phyloP scores from a whole-genome alignment of 768 basidiomycete species.

The Pisolithus tinctorius region DNA sequence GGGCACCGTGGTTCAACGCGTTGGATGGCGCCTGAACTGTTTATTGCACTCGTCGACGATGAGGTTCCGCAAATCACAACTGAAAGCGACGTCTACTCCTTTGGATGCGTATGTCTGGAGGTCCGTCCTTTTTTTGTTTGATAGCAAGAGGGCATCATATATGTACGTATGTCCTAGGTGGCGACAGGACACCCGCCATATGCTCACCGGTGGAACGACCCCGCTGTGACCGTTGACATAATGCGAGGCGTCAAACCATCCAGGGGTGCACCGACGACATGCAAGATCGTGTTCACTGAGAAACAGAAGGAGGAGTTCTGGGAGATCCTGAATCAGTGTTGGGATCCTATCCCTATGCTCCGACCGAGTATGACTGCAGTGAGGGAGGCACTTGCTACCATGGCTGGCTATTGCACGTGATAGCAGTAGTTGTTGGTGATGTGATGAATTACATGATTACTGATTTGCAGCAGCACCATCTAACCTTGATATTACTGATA shows the following conservation, averaged over 20 bases:
- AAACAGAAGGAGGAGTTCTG: slow-evolving; percentile 34
- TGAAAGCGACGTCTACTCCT: slow-evolving; percentile 54
- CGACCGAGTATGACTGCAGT: slow-evolving; percentile 41
- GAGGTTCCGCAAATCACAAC: slow-evolving; percentile 41
- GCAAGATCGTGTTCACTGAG: slow-evolving; percentile 10
- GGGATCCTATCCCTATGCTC: slow-evolving; percentile 30
- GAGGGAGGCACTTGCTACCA: slow-evolving; percentile 7
- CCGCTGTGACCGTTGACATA: slow-evolving; percentile 50
- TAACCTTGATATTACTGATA: no score
- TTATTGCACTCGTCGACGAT: slow-evolving; percentile 45
- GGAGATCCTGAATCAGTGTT: slow-evolving; percentile 40
- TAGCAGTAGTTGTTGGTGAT: not conserved
- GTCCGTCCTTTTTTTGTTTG: slow-evolving; percentile 22
- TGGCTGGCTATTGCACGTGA: slow-evolving; percentile 6
- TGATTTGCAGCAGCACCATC: no score
- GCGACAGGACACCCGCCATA: slow-evolving; percentile 48
- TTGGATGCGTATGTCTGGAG: slow-evolving; percentile 54
- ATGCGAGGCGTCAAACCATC: slow-evolving; percentile 45
- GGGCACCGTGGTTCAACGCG: slow-evolving; percentile 29
- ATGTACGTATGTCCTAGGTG: slow-evolving; percentile 28
- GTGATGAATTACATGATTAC: not conserved
- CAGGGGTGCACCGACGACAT: slow-evolving; percentile 21
- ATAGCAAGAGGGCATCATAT: not conserved
- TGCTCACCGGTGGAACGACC: slow-evolving; percentile 46
- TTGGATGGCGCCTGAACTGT: slow-evolving; percentile 49